Evolutionary conservation across 2,329 filamentous ascomycete species (phyloP), one percentile per base, ranked within the genome.

Genomic region (Graphium sp.): DNA sequence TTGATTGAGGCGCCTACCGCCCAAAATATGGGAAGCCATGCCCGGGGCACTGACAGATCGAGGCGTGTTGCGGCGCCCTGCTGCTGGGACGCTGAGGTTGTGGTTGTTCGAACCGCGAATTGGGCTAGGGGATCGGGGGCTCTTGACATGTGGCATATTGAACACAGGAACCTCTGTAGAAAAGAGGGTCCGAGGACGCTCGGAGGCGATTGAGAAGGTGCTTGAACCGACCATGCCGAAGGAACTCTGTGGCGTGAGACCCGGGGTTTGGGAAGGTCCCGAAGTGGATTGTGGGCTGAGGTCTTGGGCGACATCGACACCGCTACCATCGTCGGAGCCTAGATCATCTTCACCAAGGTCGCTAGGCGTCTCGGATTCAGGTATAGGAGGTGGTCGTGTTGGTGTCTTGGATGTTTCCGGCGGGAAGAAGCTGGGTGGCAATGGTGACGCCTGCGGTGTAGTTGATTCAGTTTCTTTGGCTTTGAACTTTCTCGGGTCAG

Each of bases 61-160:
- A 9, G 55, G 39, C 61, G 56, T 34, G 54, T 48, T 18, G 70
- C 67, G 18, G 71, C 50, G n/a, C n/a, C n/a, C n/a, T n/a, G n/a
- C n/a, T n/a, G n/a, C n/a, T n/a, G n/a, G n/a, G n/a, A n/a, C n/a
- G n/a, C n/a, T n/a, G n/a, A n/a, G n/a, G n/a, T n/a, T n/a, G n/a
- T n/a, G n/a, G n/a, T n/a, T n/a, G n/a, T n/a, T n/a, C 22, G 66
- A 60, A 29, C 60, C 56, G 19, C 76, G 68, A 16, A 80, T 53
- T 2, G 79, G 78, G 37, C 78, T 84, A 2, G 79, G 77, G 7
- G 78, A 82, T 20, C 76, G 68, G 26, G 77, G 74, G 37, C 67
- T 74, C n/a, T 58, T n/a, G n/a, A n/a, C n/a, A n/a, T n/a, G n/a
- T n/a, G n/a, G n/a, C n/a, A n/a, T n/a, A n/a, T n/a, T n/a, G n/a